These are phyloP conservation scores for Cymbopogon flexuosus DNA, from an alignment of 202 grass and related monocot genomes.

Conservation along the genomic window DNA sequence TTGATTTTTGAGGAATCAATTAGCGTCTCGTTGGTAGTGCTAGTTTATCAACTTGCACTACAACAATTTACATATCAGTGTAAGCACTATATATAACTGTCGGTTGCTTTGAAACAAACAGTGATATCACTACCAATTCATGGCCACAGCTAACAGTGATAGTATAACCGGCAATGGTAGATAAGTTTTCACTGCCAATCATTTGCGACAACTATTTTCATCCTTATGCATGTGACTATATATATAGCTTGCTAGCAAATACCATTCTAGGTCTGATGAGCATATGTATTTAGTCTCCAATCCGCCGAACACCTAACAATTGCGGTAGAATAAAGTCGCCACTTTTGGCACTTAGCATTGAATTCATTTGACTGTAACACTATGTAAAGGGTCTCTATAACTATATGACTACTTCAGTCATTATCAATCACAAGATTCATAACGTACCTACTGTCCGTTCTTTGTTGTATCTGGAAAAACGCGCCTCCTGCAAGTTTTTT, in stretches of 20 bases:
- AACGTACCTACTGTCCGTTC: neutral
- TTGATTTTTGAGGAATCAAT: neutral
- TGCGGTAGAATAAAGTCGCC: neutral
- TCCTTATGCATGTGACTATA: neutral
- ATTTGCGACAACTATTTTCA: neutral
- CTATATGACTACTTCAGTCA: neutral
- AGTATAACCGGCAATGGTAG: rapidly evolving
- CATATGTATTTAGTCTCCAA: neutral
- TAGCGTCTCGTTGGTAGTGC: neutral
- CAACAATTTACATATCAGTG: too few relatives aligned
- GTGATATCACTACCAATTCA: too few relatives aligned
- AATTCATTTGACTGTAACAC: neutral
- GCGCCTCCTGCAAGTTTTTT: neutral
- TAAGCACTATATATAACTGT: too few relatives aligned
- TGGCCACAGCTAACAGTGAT: too few relatives aligned
- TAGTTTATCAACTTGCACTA: neutral
- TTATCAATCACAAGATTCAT: neutral
- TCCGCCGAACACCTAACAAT: neutral
- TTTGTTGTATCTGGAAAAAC: neutral
- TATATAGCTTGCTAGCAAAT: neutral
- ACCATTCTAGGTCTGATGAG: neutral
- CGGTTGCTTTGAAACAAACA: too few relatives aligned
- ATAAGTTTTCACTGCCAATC: neutral
- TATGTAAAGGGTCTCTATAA: neutral
- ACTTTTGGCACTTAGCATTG: neutral